Base-by-base conservation (phyloP, 768 basidiomycete genomes). In the Mycena alexandri region DNA sequence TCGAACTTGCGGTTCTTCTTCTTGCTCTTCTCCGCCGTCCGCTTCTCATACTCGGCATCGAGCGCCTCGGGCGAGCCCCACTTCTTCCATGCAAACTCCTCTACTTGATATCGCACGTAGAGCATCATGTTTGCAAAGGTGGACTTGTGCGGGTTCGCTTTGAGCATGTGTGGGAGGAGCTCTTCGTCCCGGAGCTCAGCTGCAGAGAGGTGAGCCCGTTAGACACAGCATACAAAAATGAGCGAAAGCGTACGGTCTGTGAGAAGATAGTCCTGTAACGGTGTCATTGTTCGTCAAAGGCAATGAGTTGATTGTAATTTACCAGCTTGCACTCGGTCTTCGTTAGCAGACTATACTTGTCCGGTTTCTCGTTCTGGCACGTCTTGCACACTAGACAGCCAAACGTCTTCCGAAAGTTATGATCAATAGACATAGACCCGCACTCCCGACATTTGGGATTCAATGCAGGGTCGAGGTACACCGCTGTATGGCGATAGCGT, bases 101-200 rank as follows among this genome's bases (percentile, higher is more conserved):
- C 98, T 2, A 98, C 94, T 77, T 99, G 97, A 74, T 83, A 92
- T 38, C 98, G 90, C 6, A 98, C 84, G 80, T 93, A 99, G 22
- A 99, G 85, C 98, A 99, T 99, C 98, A 99, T 99, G 83, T 99
- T 99, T 41, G 93, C 93, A 75, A 93, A 99, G 0, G 94, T 96
- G 13, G 95, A 93, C 70, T 93, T 92, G 81, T 98, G 96, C 5
- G 95, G 96, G 77, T 98, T 98, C 21, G 94, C 93, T 75, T 96
- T 95, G 63, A 99, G 85, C 25, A 97, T 83, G 78, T 99, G 98
- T 0, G 97, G 98, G 70, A 99, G 87, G 19, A 92, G 81, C 72
- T 98, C 94, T 73, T 93, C 89, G 75, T 99, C 98, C 63, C 92
- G 90, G 29, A 99, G 84, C 76, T 99, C 98, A 36, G 96, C 95